Base-by-base conservation (phyloP, 2,329 filamentous ascomycete species). In the Fusarium sublunatum region DNA sequence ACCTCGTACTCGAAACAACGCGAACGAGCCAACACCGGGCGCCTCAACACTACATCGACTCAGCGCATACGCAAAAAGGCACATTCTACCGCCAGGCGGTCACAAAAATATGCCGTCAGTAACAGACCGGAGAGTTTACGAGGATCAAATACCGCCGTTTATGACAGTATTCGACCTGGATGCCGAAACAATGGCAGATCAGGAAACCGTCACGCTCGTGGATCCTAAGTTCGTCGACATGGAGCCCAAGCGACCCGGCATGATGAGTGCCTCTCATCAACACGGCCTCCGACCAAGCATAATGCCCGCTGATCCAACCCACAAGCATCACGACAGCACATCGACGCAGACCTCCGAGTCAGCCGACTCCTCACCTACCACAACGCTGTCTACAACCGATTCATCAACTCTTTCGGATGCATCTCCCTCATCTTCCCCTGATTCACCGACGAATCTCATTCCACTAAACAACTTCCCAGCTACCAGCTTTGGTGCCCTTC, bases 341-440 rank as follows among this genome's bases (percentile, higher is more conserved):
- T 93, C 89, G 7, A 92, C 90, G 3, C 89, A 90, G 63, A 84
- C 84, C 51, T 91, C 91, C 13, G 92, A 91, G 64, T 98, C 95
- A 2, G 91, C 91, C 38, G 93, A 97, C 72, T 97, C 94, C 22
- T 98, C 94, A 8, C 95, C 95, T 2, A 98, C 94, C 7, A 97
- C 93, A 4, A 97, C 94, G 3, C 86, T 95, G 45, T 97, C 93
- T 6, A 97, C 92, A 19, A 92, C 94, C 64, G 94, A 97, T 78
- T 96, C 93, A 6, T 94, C 92, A 8, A 91, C 92, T 28, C 83
- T 95, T 44, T 93, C 93, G 28, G 94, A 98, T 70, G 90, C 92
- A 7, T 97, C 94, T 6, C 93, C 95, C 4, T 94, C 90, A 48
- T 92, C 93, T 22, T 97, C 94, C 2, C 94, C 94, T 8, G 93